These are phyloP conservation scores for Lodderomyces oxycetoniae DNA, from an alignment of 1,139 yeast genomes.

Conservation along the genomic window DNA sequence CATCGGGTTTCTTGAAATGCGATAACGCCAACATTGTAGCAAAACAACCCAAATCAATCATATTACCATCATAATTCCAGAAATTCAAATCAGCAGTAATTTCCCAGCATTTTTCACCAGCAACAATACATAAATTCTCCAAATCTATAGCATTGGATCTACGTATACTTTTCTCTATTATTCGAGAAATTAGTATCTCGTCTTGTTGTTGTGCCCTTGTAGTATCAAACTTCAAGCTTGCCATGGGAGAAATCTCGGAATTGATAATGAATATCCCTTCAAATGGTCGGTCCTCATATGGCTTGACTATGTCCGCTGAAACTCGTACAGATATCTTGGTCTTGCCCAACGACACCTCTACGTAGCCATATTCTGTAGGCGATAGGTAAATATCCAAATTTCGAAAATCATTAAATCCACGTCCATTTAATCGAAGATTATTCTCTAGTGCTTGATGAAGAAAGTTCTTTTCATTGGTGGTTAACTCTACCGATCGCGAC, in stretches of 20 bases:
- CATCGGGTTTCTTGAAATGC: constrained; percentile 82
- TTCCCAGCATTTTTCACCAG: constrained; percentile 89
- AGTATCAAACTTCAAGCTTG: constrained; percentile 71
- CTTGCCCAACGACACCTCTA: constrained; percentile 68
- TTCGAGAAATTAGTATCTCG: constrained; percentile 71
- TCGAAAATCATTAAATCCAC: constrained; percentile 61
- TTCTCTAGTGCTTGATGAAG: constrained; percentile 58
- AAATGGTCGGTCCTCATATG: constrained; percentile 88
- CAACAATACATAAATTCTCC: constrained; percentile 84
- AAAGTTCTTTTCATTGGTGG: constrained; percentile 60
- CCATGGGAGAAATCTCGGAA: constrained; percentile 87
- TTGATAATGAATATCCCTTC: constrained; percentile 85
- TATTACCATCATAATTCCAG: constrained; percentile 85
- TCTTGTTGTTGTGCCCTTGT: constrained; percentile 64
- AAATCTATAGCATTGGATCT: constrained; percentile 87
- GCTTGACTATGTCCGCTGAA: constrained; percentile 74
- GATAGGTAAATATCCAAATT: constrained; percentile 61
- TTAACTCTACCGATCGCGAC: constrained; percentile 60
- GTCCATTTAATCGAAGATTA: constrained; percentile 64
- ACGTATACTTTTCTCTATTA: constrained; percentile 86
- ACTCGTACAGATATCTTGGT: constrained; percentile 75
- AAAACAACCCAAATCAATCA: constrained; percentile 84
- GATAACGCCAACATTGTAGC: constrained; percentile 84
- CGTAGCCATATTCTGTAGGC: constrained; percentile 67
- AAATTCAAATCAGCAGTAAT: constrained; percentile 86